Evolutionary conservation across 2,329 filamentous ascomycete species (phyloP), one percentile per base, ranked within the genome.

Genomic region (Sporothrix phasma): DNA sequence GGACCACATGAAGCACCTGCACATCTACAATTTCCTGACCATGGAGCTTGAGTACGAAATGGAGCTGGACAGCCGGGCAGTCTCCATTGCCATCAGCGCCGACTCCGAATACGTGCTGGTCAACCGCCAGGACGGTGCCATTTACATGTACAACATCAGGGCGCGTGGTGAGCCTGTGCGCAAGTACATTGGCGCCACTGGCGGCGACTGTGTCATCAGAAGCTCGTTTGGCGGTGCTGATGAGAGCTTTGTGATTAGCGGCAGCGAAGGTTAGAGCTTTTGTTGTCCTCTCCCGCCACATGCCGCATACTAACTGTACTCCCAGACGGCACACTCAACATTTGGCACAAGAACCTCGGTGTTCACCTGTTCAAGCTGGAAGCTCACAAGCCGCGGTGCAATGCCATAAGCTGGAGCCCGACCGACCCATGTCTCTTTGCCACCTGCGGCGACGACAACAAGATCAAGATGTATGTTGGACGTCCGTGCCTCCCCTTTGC

Each of bases 341-440:
- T 99, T 66, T 97, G 92, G 91, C 90, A 96, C 74, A 94, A 91
- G 74, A 88, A 87, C 64, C 90, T 88, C 41, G 91, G 90, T 5
- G 80, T 82, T 5, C 80, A 88, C 0, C 85, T 99, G 5, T 89
- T 92, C 71, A 87, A 84, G 56, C 78, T 97, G 2, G 82, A 85
- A 37, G 92, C 87, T 0, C 93, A 97, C 70, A 77, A 79, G 6
- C 81, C 83, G 13, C 88, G 91, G 39, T 93, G 94, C 68, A 97
- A 97, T 73, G 84, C 90, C 7, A 89, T 95, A 43, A 83, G 88
- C 24, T 99, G 94, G 93, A 94, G 93, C 71, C 92, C 94, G 1
- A 81, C 78, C 11, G 85, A 97, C 71, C 86, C 90, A 0, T 84
- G 84, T 66, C 88, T 97, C 79, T 90, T 97, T 75, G 94, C 92